A percentile compares a stretch with the other conserved stretches of the same genome.
Conservation (phyloP, 305 asterid genomes). For the Rubia peregrina region DNA sequence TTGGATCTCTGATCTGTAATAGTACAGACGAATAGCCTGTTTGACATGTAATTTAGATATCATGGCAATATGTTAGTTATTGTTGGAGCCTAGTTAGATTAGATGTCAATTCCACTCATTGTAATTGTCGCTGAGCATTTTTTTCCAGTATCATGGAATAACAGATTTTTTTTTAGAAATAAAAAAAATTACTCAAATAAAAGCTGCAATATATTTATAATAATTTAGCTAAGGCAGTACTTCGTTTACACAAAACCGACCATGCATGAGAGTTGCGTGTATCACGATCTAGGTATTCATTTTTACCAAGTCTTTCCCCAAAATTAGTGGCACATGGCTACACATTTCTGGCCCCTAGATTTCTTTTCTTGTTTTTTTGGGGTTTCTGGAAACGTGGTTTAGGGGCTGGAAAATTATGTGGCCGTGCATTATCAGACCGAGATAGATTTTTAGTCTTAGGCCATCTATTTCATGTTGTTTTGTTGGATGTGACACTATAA, state of each 20-base stretch:
- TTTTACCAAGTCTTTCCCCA: slow-evolving; percentile 6
- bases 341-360: background rate
- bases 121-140: too few relatives aligned
- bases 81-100: too few relatives aligned
- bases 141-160: too few relatives aligned
- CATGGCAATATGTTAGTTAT: too few relatives aligned
- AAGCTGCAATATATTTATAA: background rate
- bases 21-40: too few relatives aligned
- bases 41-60: too few relatives aligned
- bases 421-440: background rate
- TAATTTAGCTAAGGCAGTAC: background rate
- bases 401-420: background rate
- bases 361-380: background rate
- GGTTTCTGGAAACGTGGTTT: slow-evolving; percentile 1
- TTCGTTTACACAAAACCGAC: slow-evolving; percentile 17
- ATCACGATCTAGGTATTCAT: background rate
- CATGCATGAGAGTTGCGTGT: slow-evolving; percentile 17
- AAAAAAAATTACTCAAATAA: background rate
- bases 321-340: slow-evolving; percentile 14
- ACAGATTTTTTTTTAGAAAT: too few relatives aligned
- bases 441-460: too few relatives aligned
- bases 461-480: too few relatives aligned
- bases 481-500: too few relatives aligned
- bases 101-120: too few relatives aligned
- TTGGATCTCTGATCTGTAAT: too few relatives aligned